Evolutionary conservation across 805 yeast genomes (phyloP).

Genomic region (Kodamaea lidongshanica): DNA sequence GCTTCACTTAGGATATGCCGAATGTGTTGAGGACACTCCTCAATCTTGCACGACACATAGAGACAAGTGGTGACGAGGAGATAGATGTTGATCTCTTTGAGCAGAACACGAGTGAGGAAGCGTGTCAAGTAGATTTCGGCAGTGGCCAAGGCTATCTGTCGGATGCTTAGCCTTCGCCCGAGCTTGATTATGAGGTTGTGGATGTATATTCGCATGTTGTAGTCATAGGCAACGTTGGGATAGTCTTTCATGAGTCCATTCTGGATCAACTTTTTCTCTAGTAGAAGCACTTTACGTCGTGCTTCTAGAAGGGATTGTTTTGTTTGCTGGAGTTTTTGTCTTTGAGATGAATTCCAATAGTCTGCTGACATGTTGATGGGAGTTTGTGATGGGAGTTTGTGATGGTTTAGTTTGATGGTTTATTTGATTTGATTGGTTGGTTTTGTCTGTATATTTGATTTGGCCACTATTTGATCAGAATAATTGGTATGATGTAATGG

Average conservation of each 20-base stretch:
- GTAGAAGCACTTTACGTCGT: constrained; percentile 35
- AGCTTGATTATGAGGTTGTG: constrained; percentile 69
- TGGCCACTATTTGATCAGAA: no score
- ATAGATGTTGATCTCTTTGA: constrained; percentile 79
- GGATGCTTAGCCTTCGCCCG: constrained; percentile 68
- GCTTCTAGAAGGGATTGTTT: constrained; percentile 49
- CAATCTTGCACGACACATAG: constrained; percentile 88
- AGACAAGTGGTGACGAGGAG: constrained; percentile 76
- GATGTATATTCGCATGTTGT: constrained; percentile 66
- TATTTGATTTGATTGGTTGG: no score
- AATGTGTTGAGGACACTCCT: constrained; percentile 93
- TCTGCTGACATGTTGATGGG: constrained; percentile 62
- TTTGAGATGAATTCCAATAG: constrained; percentile 82
- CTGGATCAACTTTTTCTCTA: constrained; percentile 40
- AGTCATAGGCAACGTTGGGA: constrained; percentile 46
- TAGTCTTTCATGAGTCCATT: constrained; percentile 38
- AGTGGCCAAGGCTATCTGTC: constrained; percentile 83
- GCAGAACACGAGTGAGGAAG: constrained; percentile 63
- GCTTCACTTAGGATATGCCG: constrained; percentile 80
- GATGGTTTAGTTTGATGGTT: no score
- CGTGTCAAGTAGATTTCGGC: constrained; percentile 83
- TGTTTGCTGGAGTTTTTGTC: constrained; percentile 75
- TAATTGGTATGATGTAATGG: no score
- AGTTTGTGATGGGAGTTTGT: not conserved
- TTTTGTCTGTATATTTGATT: no score